phyloP scores from a whole-genome alignment of 2,329 filamentous ascomycete genomes.

The Penicillium crustosum region DNA sequence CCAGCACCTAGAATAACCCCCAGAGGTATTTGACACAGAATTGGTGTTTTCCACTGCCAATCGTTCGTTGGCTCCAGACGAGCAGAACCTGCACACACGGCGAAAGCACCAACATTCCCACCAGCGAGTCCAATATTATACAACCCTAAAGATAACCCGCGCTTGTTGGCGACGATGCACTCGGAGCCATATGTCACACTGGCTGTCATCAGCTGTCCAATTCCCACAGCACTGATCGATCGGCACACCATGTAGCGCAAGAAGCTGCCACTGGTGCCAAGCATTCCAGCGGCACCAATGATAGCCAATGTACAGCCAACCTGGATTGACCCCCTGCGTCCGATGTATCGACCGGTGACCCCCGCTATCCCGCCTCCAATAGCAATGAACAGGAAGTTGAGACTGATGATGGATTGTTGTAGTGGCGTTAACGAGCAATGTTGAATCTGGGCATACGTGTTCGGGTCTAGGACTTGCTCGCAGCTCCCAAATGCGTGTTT shows the following conservation, averaged over 20 bases:
- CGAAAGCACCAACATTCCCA: conserved; percentile 29
- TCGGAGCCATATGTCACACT: conserved; percentile 27
- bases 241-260: conserved; percentile 29
- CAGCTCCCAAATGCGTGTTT: conserved; percentile 26
- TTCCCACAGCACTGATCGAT: conserved; percentile 26
- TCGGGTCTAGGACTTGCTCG: conserved; percentile 15
- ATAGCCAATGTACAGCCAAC: conserved; percentile 25
- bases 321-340: conserved; percentile 26
- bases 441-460: conserved; percentile 9
- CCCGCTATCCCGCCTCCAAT: conserved; percentile 26
- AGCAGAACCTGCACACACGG: conserved; percentile 30
- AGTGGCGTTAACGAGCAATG: conserved; percentile 25
- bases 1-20: conserved; percentile 27
- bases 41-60: conserved; percentile 34
- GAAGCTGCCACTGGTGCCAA: conserved; percentile 27
- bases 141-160: conserved; percentile 23
- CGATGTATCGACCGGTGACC: conserved; percentile 19
- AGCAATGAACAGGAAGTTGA: conserved; percentile 30
- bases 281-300: conserved; percentile 29
- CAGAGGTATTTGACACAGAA: conserved; percentile 32
- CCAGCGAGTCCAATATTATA: conserved; percentile 30
- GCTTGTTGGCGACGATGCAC: conserved; percentile 26
- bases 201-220: conserved; percentile 24
- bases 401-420: conserved; percentile 30
- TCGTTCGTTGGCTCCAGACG: conserved; percentile 24